Base-by-base conservation (phyloP, 2,329 filamentous ascomycete species). In the Venturia carpophila region DNA sequence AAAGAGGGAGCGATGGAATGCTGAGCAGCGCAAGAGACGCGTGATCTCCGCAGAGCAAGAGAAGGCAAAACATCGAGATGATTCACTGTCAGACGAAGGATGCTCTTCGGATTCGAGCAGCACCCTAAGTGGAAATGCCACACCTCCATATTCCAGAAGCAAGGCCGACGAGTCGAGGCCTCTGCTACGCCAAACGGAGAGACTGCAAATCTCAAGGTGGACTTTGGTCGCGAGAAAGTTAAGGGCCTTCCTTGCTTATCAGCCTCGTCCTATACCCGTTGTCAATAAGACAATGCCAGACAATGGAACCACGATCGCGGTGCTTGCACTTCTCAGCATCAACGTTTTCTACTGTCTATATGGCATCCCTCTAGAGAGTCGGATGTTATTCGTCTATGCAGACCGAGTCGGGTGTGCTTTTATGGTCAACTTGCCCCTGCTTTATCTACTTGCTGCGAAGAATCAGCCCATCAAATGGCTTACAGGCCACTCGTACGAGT, bases 401-500 rank as follows among this genome's bases (percentile, higher is more conserved):
- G 84, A 87, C 70, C 78, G 84, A 39, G 79, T 81, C 45, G 83
- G 83, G 5, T 76, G 82, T 52, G 70, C 86, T 2, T 82, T 83
- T 68, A 76, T 77, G 19, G 76, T 78, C 13, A 83, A 83, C 65
- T 72, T 83, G 1, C 80, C 81, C 3, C 73, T 82, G 47, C 76
- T 88, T 3, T 88, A 89, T 71, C 75, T 88, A 5, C 77, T 89
- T 3, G 81, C 83, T 1, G 86, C 87, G 41, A 89, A 89, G 72
- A 88, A 85, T 66, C 85, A 87, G 67, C 86, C 86, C 0, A 71
- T 88, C 42, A 82, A 83, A 66, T 69, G 79, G 1, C 75, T 89
- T 21, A 87, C 85, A 0, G 85, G 86, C 4, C 81, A 82, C 67
- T 87, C 85, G 0, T 89, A 89, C 70, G 86, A 88, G 72, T 80